Base-by-base conservation (phyloP, 805 yeast species). In the Myxozyma melibiosi region DNA sequence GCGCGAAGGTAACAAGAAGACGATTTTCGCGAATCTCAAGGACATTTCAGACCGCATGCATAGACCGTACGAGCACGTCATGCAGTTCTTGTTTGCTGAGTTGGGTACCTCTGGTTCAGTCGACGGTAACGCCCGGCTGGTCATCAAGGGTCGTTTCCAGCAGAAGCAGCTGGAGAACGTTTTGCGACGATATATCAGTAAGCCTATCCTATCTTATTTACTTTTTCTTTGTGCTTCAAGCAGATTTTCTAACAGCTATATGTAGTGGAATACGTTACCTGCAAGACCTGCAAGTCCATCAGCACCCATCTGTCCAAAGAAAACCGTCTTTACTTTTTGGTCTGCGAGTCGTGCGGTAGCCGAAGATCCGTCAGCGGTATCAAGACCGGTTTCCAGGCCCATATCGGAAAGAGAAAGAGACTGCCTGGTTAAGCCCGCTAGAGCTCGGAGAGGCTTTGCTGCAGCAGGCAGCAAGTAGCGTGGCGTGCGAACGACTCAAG, bases 311-410 rank as follows among this genome's bases (percentile, higher is more conserved):
- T 94, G 74, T 88, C 86, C 80, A 91, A 96, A 78, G 99, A 94
- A 78, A 94, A 91, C 80, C 88, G 99, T 80, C 83, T 94, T 77
- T 96, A 89, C 79, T 94, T 94, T 80, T 81, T 94, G 80, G 96
- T 91, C 69, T 94, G 99, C 81, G 90, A 91, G 73, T 88, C 96
- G 55, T 94, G 99, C 82, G 99, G 99, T 66, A 88, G 96, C 47
- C 85, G 97, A 47, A 86, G 97, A 78, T 90, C 97, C 49, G 99
- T 94, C 56, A 84, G 94, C 66, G 90, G 97, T 45, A 94, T 94
- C 76, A 94, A 95, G 84, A 89, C 97, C 48, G 99, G 99, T 86
- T 94, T 89, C 96, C 97, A 91, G 80, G 99, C 99, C 67, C 92
- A 88, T 71, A 85, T 89, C 69, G 96, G 96, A 67, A 86, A 87